phyloP scores from a whole-genome alignment of 306 rosid genomes.

The Malus domestica region ASM211411v1 NC_041789.1:27914001-27914500 shows the following conservation, averaged over 20 bases:
- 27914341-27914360: constrained; percentile 38
- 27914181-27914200: constrained; percentile 48
- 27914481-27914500: constrained; percentile 38
- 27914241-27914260: not conserved
- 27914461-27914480: constrained; percentile 83
- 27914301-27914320: constrained; percentile 38
- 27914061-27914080: constrained; percentile 93
- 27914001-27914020: not conserved
- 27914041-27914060: constrained; percentile 74
- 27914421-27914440: constrained; percentile 67
- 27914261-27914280: not conserved
- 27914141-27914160: constrained; percentile 91
- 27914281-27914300: not conserved
- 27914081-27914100: constrained; percentile 84
- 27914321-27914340: constrained; percentile 74
- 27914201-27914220: not conserved
- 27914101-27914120: constrained; percentile 93
- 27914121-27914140: constrained; percentile 69
- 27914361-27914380: constrained; percentile 48
- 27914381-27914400: constrained; percentile 58
- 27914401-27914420: constrained; percentile 59
- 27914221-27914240: not conserved
- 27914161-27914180: constrained; percentile 51
- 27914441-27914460: constrained; percentile 84
- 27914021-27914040: not conserved